Conservation (phyloP, 83 land plant species). For the Larix sibirica region DNA sequence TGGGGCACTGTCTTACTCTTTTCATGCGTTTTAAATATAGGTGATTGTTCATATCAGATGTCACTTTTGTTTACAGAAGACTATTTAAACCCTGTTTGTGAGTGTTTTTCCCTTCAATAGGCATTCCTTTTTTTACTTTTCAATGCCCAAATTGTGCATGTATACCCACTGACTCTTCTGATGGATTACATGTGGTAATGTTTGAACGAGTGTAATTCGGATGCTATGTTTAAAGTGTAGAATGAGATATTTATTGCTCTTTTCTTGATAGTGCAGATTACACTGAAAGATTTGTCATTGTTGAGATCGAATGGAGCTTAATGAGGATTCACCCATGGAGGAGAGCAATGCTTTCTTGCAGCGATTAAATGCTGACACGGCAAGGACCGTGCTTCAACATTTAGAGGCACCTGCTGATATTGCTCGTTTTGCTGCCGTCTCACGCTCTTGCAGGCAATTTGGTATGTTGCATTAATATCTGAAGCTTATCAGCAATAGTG, state of each 20-base stretch:
- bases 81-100: too few species aligned
- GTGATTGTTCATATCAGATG: too few species aligned
- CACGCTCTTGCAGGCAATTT: conserved; percentile 33
- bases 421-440: conserved; percentile 21
- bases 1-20: too few species aligned
- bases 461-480: conserved; percentile 23
- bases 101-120: too few species aligned
- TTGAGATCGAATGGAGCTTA: neutral
- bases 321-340: conserved; percentile 13
- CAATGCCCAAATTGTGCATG: neutral
- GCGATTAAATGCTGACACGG: conserved; percentile 29
- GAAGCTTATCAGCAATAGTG: neutral
- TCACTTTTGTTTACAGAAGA: too few species aligned
- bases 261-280: neutral
- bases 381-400: conserved; percentile 19
- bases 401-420: conserved; percentile 48
- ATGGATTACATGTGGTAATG: neutral
- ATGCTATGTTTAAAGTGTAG: neutral
- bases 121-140: neutral
- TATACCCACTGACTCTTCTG: neutral
- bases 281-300: neutral
- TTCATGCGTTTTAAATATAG: too few species aligned
- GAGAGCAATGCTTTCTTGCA: conserved; percentile 21
- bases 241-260: neutral
- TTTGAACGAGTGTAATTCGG: neutral